Conservation (phyloP, 306 rosid species). For the Quercus berberidifolia region DNA sequence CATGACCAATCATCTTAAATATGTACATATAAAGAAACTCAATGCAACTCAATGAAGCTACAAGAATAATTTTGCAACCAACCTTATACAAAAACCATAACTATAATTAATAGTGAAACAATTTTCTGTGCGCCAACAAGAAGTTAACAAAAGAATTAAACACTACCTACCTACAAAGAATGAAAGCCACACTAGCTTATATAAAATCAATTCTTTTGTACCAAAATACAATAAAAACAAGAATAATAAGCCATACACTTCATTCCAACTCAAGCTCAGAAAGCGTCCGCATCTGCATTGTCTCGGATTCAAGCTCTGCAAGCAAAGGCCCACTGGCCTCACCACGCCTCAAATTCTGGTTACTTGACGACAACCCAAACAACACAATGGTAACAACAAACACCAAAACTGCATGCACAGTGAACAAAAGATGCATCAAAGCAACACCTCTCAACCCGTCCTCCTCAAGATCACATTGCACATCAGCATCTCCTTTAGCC, state of each 20-base stretch:
- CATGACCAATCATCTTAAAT: not conserved
- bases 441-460: conserved; percentile 67
- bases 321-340: conserved; percentile 62
- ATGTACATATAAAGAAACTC: not conserved
- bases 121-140: conserved; percentile 1
- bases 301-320: conserved; percentile 37
- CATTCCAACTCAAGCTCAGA: conserved; percentile 58
- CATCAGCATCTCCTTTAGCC: conserved; percentile 32
- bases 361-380: conserved; percentile 45
- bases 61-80: not conserved
- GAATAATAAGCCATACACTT: conserved; percentile 23
- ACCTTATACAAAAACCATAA: conserved; percentile 17
- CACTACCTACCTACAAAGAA: conserved; percentile 23
- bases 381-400: conserved; percentile 48
- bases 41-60: not conserved
- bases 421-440: conserved; percentile 65
- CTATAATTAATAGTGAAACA: conserved; percentile 16
- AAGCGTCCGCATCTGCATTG: conserved; percentile 24
- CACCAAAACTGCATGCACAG: conserved; percentile 57
- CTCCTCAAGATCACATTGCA: conserved; percentile 71
- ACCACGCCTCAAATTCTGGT: conserved; percentile 32
- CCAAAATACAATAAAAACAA: conserved; percentile 2
- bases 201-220: conserved; percentile 16
- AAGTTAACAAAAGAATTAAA: conserved; percentile 9
- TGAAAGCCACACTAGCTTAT: conserved; percentile 11